Percentiles rank a stretch among this genome's conserved stretches.
These are phyloP conservation scores for Epichloe sylvatica DNA, from an alignment of 2,329 filamentous ascomycete genomes.

Conservation along the genomic window DNA sequence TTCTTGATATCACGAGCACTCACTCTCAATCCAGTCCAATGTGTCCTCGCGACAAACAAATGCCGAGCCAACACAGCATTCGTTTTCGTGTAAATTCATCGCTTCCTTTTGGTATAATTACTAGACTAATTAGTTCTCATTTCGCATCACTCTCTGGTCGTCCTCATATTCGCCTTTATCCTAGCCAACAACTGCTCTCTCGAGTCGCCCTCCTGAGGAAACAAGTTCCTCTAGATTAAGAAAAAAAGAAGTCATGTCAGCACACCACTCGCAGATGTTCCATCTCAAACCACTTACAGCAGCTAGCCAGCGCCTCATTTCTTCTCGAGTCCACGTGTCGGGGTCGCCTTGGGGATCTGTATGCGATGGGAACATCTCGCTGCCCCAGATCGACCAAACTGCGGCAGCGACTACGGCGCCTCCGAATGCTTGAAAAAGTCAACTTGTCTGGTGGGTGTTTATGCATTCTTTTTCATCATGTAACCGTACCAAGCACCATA, in stretches of 20 bases:
- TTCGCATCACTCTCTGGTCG: conserved; percentile 14
- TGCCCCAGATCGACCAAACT: conserved; percentile 73
- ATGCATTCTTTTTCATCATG: background rate
- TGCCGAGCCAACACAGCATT: too few relatives aligned
- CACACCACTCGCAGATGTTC: background rate
- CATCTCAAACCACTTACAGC: conserved; percentile 42
- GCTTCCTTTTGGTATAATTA: too few relatives aligned
- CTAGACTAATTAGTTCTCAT: background rate
- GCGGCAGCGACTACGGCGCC: conserved; percentile 70
- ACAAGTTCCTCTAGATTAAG: conserved; percentile 28
- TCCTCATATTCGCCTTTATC: conserved; percentile 33
- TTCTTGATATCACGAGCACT: too few relatives aligned
- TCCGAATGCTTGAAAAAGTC: conserved; percentile 49
- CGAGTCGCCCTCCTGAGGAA: conserved; percentile 29
- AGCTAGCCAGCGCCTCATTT: conserved; percentile 68
- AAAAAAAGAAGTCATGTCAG: background rate
- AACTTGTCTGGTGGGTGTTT: background rate
- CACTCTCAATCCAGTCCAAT: too few relatives aligned
- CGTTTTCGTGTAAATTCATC: too few relatives aligned
- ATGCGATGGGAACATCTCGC: conserved; percentile 65
- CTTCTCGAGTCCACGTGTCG: conserved; percentile 59
- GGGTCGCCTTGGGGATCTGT: conserved; percentile 65
- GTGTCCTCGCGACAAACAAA: too few relatives aligned
- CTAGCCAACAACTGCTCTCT: conserved; percentile 33
- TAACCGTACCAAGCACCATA: conserved; percentile 49